Evolutionary conservation across 192 early-diverging fungal species (phyloP).

Genomic region (Rhizophagus sp.): DNA sequence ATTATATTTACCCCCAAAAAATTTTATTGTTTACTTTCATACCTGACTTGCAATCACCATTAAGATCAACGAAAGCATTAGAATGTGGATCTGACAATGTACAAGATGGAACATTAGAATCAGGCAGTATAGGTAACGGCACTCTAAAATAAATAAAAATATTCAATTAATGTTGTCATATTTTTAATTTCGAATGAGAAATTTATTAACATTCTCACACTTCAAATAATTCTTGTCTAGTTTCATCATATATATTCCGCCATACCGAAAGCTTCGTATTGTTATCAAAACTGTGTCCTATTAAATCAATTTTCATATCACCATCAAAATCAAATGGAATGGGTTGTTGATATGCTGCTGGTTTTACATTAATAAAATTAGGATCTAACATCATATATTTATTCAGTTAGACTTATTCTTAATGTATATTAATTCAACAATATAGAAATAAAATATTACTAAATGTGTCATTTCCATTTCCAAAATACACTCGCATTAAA

Average conservation of each 20-base stretch:
- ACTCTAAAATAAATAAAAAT: constrained; percentile 5
- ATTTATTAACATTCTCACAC: constrained; percentile 34
- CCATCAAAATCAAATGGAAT: constrained; percentile 64
- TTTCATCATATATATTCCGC: constrained; percentile 42
- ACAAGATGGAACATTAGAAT: constrained; percentile 47
- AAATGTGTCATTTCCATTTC: constrained; percentile 67
- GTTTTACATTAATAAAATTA: constrained; percentile 39
- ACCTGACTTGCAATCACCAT: constrained; percentile 90
- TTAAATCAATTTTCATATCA: constrained; percentile 60
- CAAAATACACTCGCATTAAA: constrained; percentile 71
- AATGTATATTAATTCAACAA: background rate
- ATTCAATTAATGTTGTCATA: background rate
- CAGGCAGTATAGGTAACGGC: background rate
- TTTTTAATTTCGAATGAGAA: constrained; percentile 9
- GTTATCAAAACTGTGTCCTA: constrained; percentile 50
- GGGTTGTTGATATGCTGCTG: constrained; percentile 54
- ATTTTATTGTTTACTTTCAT: background rate
- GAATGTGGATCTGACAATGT: constrained; percentile 78
- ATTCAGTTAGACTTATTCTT: background rate
- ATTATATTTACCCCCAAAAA: background rate
- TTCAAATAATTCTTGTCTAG: constrained; percentile 39
- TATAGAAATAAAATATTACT: constrained; percentile 36
- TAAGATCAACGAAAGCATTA: constrained; percentile 88
- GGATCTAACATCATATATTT: constrained; percentile 35
- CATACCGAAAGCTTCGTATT: constrained; percentile 45